A percentile compares a stretch with the other conserved stretches of the same genome.
These are phyloP conservation scores for Nemophila menziesii DNA, from an alignment of 257 asterid genomes.

Conservation along the genomic window DNA sequence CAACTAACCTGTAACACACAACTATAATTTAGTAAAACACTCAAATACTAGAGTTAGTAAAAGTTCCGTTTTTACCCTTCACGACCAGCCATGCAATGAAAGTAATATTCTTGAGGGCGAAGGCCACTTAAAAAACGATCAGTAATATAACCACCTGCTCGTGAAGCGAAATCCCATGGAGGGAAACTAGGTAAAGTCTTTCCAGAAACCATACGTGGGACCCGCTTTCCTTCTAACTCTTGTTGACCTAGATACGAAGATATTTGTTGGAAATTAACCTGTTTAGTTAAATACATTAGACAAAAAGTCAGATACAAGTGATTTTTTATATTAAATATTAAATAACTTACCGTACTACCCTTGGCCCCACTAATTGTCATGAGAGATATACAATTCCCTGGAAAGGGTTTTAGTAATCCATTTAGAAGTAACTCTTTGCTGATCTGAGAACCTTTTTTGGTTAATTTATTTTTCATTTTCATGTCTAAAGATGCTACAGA, in stretches of 20 bases:
- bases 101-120: slow-evolving; percentile 93
- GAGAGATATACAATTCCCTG: slow-evolving; percentile 83
- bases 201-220: slow-evolving; percentile 98
- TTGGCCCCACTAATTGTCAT: slow-evolving; percentile 98
- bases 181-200: slow-evolving; percentile 88
- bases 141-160: slow-evolving; percentile 95
- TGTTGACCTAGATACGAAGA: slow-evolving; percentile 95
- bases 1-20: slow-evolving; percentile 79
- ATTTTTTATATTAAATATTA: no score
- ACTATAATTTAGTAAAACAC: no score
- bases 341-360: slow-evolving; percentile 99
- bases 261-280: slow-evolving; percentile 97
- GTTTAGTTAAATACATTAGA: no score
- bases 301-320: no score
- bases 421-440: slow-evolving; percentile 66
- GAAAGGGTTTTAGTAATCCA: slow-evolving; percentile 82
- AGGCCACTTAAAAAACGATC: slow-evolving; percentile 96
- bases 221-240: slow-evolving; percentile 98
- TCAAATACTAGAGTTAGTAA: no score
- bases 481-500: slow-evolving; percentile 77
- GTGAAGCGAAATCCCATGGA: slow-evolving; percentile 90
- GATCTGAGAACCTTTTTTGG: slow-evolving; percentile 65
- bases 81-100: slow-evolving; percentile 99
- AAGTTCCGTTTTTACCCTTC: slow-evolving; percentile 67
- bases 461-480: slow-evolving; percentile 90